Base-by-base conservation (phyloP, 345 rosid species). In the Gossypium herbaceum region DNA sequence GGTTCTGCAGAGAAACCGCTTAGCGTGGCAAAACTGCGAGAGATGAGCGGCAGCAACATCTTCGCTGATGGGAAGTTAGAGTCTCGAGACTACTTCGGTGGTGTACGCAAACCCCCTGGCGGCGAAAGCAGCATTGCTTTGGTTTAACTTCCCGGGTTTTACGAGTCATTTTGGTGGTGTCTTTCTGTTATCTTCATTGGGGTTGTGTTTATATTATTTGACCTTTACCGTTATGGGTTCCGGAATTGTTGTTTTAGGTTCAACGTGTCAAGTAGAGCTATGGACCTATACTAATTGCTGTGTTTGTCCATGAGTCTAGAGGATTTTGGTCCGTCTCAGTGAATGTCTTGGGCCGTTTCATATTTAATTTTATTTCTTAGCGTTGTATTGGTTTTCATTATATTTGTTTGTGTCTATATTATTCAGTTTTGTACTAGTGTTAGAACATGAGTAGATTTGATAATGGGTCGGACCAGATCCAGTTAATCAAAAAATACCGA, bases 71-170 rank as follows among this genome's bases (percentile, higher is more conserved):
- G 91, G 68, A 94, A 94, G 89, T 91, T 57, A 8, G 94, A 92
- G 83, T 83, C 91, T 48, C 85, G 97, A 74, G 98, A 94, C 87
- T 92, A 86, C 86, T 77, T 92, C 29, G 97, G 98, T 2, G 98
- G 98, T 0, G 93, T 94, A 13, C 98, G 98, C 79, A 94, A 92
- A 83, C 98, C 98, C 24, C 98, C 98, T 1, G 98, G 98, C 0
- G 98, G 98, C 0, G 97, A 94, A 83, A 90, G 97, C 82, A 94
- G 90, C 91, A 92, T 94, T 63, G 92, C 98, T 22, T 81, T 94
- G 85, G 95, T 94, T 71, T 94, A 85, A 83, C 76, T 24, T 80
- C 29, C 63, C 79, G 83, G 75, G 73, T 77, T 79, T 89, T 80
- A 83, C 84, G 73, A 47, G 61, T 81, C 61, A 62, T 78, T 81